Evolutionary conservation across 495 filamentous ascomycete species (phyloP), one percentile per base, ranked within the genome.

Genomic region (Annulohypoxylon moriforme): DNA sequence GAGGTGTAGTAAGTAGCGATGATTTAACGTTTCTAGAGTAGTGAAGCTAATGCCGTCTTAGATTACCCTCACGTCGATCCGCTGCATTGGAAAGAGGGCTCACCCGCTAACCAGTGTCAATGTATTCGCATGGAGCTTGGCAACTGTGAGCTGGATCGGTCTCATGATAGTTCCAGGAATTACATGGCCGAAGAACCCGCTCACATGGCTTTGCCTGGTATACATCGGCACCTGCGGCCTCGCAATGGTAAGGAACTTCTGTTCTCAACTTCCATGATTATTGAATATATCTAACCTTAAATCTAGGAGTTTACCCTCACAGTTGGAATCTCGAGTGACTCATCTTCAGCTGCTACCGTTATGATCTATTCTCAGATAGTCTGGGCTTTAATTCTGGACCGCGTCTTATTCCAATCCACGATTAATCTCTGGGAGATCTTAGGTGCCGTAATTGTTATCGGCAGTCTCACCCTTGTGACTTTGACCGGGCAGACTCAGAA

Each of bases 331-430:
- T 52, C 47, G 24, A 52, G 47, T 11, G 47, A 52, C 47, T 5
- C 47, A n/a, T 52, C 47, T 29, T 52, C 47, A 29, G 47, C 47
- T n/a, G 47, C 47, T 29, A 52, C 47, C 1, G 22, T 52, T 20
- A 52, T 52, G 47, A 52, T 52, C 6, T 52, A 52, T 7, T 52
- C 47, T n/a, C 47, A 52, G 24, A 52, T 52, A 24, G 47, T 52
- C 24, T 52, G 47, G 47, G 47, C 47, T 52, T 24, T 52, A 0
- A 25, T 52, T 3, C 47, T 52, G 22, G 47, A 52, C 13, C 22
- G 47, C 22, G 22, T 52, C 24, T 52, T 52, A 6, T 52, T 52
- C 24, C 22, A 52, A 27, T 14, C 47, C 24, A 52, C 47, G 4
- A 52, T 52, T 24, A 52, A 52, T 14, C 24, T 52, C 5, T 52